Evolutionary conservation across 768 basidiomycete species (phyloP), one percentile per base, ranked within the genome.

Genomic region (Rhizopogon vulgaris): DNA sequence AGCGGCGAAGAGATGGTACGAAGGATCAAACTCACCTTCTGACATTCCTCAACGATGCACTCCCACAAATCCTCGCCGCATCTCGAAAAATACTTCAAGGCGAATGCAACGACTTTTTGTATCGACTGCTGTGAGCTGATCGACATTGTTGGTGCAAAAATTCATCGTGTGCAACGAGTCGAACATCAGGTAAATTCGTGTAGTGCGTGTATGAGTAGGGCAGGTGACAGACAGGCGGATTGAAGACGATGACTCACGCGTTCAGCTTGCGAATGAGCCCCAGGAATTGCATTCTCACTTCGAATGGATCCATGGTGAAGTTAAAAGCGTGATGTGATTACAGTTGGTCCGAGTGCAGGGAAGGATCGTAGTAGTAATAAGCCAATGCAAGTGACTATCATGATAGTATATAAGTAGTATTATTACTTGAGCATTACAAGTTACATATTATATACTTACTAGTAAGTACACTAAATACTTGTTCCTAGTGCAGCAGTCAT

Each of bases 11-110:
- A 25, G 8, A 43, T 43, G 42, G 7, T n/a, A 14, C 7, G 6
- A 22, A 17, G 2, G 15, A 32, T 30, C 6, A 30, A 27, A 22
- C 41, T 10, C 52, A 87, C 93, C 78, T 93, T 94, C 65, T 88
- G 84, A 57, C 86, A 91, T 70, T 94, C 90, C 63, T 95, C 92
- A 24, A 93, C 69, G 37, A 95, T 79, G 59, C 92, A 94, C 59
- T 94, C 92, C 94, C 93, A 95, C 10, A 95, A 68, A 66, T 96
- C 92, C 60, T 95, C 92, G 6, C 90, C 92, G 51, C 91, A 94
- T 52, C 79, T 79, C 5, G 85, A 74, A 49, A 87, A 93, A 62
- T 88, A 85, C 65, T 93, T 93, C 51, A 94, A 75, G 0, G 91
- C 90, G 60, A 84, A 94, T 8, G 78, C 76, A 30, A 94, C 93